phyloP scores from a whole-genome alignment of 805 yeast species.

The Soucietia sequanensis region DNA sequence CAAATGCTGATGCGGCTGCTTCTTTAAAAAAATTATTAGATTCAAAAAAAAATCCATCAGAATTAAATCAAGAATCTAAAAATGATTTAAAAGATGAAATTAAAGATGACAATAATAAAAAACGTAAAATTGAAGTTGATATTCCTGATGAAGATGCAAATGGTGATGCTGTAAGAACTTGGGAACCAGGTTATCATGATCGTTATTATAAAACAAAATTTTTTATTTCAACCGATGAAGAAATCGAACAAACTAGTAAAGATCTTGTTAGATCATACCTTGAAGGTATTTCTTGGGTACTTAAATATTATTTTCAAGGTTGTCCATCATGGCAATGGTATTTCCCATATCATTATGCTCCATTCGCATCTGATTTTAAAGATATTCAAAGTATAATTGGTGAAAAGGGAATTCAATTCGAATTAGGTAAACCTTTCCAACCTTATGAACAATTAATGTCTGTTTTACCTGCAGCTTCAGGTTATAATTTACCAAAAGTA shows the following conservation, averaged over 20 bases:
- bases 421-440: conserved; percentile 72
- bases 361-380: conserved; percentile 87
- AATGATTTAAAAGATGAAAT: conserved; percentile 6
- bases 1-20: conserved; percentile 69
- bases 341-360: conserved; percentile 96
- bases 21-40: conserved; percentile 43
- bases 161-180: conserved; percentile 58
- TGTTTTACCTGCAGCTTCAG: conserved; percentile 91
- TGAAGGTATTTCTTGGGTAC: conserved; percentile 97
- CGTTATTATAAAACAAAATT: conserved; percentile 82
- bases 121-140: conserved; percentile 11
- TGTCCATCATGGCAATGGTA: conserved; percentile 99
- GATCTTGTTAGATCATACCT: conserved; percentile 71
- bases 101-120: conserved; percentile 15
- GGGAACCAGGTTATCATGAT: conserved; percentile 84
- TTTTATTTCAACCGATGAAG: conserved; percentile 52
- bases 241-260: conserved; percentile 51
- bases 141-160: conserved; percentile 15
- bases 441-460: conserved; percentile 96
- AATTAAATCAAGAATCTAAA: conserved; percentile 34
- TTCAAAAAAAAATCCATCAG: conserved; percentile 40
- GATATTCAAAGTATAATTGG: conserved; percentile 48
- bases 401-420: conserved; percentile 52
- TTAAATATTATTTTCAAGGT: conserved; percentile 92
- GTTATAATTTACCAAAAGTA: conserved; percentile 77